Percentiles rank a stretch among this genome's conserved stretches.
These are phyloP conservation scores for Picea abies DNA, from an alignment of 83 land plant species.

Conservation along the genomic window DNA sequence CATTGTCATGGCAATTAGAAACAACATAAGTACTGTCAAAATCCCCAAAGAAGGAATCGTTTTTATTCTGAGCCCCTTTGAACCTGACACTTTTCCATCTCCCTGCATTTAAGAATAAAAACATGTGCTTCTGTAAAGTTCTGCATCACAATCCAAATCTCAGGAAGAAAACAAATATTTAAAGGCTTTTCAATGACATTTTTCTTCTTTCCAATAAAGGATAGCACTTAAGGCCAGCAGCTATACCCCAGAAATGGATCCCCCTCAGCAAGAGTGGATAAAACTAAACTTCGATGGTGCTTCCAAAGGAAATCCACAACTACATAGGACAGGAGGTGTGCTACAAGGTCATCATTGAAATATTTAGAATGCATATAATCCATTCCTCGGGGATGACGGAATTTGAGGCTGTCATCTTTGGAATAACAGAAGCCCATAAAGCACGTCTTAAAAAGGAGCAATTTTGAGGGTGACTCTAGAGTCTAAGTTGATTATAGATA, in stretches of 20 bases:
- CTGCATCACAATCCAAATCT: background rate
- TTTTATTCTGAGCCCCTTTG: constrained; percentile 6
- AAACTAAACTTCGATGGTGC: no score
- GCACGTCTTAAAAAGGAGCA: no score
- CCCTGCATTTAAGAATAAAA: background rate
- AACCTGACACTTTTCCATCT: constrained; percentile 6
- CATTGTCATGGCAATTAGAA: constrained; percentile 13
- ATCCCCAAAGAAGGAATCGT: constrained; percentile 15
- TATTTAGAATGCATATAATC: no score
- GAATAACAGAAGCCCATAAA: no score
- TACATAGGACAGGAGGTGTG: no score
- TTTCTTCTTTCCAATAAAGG: background rate
- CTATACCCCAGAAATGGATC: background rate
- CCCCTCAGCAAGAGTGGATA: background rate
- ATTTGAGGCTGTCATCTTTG: no score
- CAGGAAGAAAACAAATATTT: background rate
- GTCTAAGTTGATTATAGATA: no score
- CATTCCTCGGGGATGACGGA: no score
- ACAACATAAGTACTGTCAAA: constrained; percentile 10
- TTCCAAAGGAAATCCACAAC: no score
- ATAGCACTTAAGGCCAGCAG: background rate
- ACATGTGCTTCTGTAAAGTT: background rate
- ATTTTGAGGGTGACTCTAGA: no score
- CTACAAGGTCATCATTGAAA: no score
- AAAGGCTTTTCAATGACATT: no score